Evolutionary conservation across 2,329 filamentous ascomycete species (phyloP), one percentile per base, ranked within the genome.

Genomic region (Calonectria pseudoreteaudii): DNA sequence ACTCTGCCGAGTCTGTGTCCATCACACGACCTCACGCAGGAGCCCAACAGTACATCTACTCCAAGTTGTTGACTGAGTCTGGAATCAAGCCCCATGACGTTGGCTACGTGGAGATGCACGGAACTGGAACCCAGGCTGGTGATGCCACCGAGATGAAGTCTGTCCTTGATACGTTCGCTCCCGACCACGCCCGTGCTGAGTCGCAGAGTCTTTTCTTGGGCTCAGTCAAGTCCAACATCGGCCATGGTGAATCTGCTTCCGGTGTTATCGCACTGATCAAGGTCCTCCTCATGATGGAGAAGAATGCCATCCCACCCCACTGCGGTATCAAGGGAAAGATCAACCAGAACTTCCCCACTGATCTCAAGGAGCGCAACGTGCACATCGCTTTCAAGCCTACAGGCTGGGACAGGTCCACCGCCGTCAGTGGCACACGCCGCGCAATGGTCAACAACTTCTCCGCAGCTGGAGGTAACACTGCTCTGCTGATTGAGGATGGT

Each of bases 61-160:
- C 88, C 73, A 87, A 88, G 53, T 86, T 97, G 49, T 87, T 96
- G 1, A 90, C 92, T 60, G 91, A 94, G 52, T 92, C 94, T 47
- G 93, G 93, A 73, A 89, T 96, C 34, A 93, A 96, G 80, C 93
- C 94, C 3, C 89, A 91, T 67, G 93, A 95, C 75, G 90, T 98
- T 52, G 92, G 92, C 83, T 97, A 96, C 80, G 93, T 98, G 4
- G 95, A 98, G 85, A 95, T 97, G 92, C 95, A 98, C 83, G 95
- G 95, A 13, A 98, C 95, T 2, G 95, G 95, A 52, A 98, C 95
- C 0, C 94, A 97, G 84, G 94, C 94, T 47, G 95, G 95, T 74
- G 95, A 98, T 81, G 92, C 92, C 7, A 93, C 91, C 2, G 95
- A 98, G 83, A 96, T 97, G 93, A 87, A 90, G 94, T 97, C 65